Evolutionary conservation across 768 basidiomycete species (phyloP).

Genomic region (Tulasnella calospora): DNA sequence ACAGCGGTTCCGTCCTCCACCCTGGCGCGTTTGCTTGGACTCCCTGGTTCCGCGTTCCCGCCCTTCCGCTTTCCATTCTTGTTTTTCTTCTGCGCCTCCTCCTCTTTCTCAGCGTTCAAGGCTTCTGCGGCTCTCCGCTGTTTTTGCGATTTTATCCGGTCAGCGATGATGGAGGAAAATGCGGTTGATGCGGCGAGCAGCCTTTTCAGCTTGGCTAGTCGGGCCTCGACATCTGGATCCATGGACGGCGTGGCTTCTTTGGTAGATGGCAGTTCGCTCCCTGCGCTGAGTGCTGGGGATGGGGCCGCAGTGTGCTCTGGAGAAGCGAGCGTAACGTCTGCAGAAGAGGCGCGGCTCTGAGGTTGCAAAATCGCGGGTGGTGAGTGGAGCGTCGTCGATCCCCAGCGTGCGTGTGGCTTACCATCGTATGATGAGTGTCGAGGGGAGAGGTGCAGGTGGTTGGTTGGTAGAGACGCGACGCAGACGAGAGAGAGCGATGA

Average conservation of each 20-base stretch:
- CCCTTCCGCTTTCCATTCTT: constrained; percentile 16
- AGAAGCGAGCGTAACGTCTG: neutral
- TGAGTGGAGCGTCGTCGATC: neutral
- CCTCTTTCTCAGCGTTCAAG: neutral
- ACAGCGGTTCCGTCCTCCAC: neutral
- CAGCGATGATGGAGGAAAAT: constrained; percentile 24
- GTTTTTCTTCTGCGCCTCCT: neutral
- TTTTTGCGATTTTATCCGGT: constrained; percentile 22
- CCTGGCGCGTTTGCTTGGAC: constrained; percentile 17
- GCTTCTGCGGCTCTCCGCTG: neutral
- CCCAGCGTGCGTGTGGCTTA: constrained; percentile 2
- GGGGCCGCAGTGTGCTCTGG: neutral
- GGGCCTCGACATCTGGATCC: constrained; percentile 2
- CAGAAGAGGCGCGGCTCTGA: constrained; percentile 13
- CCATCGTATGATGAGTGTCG: neutral
- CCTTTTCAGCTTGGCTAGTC: constrained; percentile 10
- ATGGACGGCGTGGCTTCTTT: neutral
- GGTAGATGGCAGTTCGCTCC: neutral
- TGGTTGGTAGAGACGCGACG: neutral
- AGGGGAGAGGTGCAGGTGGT: neutral
- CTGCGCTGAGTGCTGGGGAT: constrained; percentile 4
- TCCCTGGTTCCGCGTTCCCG: neutral
- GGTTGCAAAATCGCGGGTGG: neutral
- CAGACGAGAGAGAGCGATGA: neutral
- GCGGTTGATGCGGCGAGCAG: constrained; percentile 21